Base-by-base conservation (phyloP, 768 basidiomycete genomes). In the Lactifluus hygrophoroides region DNA sequence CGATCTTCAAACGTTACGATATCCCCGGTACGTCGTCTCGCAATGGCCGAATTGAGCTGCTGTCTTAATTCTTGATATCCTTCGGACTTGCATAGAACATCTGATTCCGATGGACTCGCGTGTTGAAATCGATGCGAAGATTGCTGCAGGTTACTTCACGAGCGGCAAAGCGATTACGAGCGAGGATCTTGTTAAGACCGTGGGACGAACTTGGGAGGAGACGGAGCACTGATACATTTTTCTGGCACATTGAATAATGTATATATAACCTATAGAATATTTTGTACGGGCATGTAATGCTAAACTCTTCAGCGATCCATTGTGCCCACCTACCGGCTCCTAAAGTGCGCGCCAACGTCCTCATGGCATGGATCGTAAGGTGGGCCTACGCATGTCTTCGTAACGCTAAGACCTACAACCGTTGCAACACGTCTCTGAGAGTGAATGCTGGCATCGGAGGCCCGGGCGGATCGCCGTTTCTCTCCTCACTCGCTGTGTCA, bases 81-180 rank as follows among this genome's bases (percentile, higher is more conserved):
- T 37, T 1, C 2, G 9, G 42, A 2, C 43, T 21, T 11, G 43
- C 21, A 14, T 58, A 82, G 90, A 90, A 52, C 80, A 95, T 63
- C 82, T 96, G 56, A 89, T 96, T 62, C 93, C 92, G 0, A 88
- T 87, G 35, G 90, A 93, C 71, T 88, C 88, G 43, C 81, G 84
- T 16, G 94, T 97, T 27, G 94, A 97, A 75, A 96, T 95, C 62
- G 91, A 96, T 64, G 94, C 94, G 35, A 97, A 96, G 80, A 93
- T 94, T 65, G 90, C 90, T 11, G 86, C 90, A 5, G 94, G 94
- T 8, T 98, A 97, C 70, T 95, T 90, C 73, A 84, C 88, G 30
- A 87, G 80, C 61, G 85, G 84, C 2, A 88, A 88, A 71, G 76
- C 85, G 66, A 69, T 94, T 42, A 84, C 83, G 0, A 80, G 90